phyloP scores from a whole-genome alignment of 257 asterid species.

The Anisodus tanguticus region DNA sequence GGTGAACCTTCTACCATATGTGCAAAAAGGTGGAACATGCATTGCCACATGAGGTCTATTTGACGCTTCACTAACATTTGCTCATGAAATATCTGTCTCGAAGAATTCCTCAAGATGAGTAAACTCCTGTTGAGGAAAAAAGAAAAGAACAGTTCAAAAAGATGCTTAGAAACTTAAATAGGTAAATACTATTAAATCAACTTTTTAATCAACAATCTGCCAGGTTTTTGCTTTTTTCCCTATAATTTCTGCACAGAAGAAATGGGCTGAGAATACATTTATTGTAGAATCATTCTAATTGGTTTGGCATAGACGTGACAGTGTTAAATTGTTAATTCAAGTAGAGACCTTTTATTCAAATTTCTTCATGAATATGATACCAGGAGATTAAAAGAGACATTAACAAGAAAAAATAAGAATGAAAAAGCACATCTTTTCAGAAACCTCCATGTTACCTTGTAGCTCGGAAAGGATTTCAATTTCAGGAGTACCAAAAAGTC shows the following conservation, averaged over 20 bases:
- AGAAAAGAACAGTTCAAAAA: slow-evolving; percentile 7
- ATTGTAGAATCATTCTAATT: slow-evolving; percentile 6
- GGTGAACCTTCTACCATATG: background rate
- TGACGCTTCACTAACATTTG: background rate
- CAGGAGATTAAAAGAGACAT: background rate
- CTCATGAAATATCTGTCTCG: background rate
- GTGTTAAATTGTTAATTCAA: background rate
- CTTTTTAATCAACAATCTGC: background rate
- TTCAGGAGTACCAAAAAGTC: background rate
- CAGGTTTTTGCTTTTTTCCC: background rate
- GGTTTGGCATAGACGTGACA: background rate
- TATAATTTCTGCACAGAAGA: background rate
- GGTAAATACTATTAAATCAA: background rate
- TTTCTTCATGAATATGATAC: background rate
- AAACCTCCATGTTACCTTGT: background rate
- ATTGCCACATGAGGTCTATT: background rate
- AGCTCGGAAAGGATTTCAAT: slow-evolving; percentile 5
- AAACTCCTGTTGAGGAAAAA: slow-evolving; percentile 22
- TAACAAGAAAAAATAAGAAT: background rate
- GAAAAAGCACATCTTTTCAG: slow-evolving; percentile 6
- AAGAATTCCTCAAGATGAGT: background rate
- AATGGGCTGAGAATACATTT: background rate
- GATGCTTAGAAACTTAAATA: background rate
- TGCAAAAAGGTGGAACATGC: slow-evolving; percentile 11
- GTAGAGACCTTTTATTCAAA: background rate